A percentile compares a stretch with the other conserved stretches of the same genome.
phyloP scores from a whole-genome alignment of 2,329 filamentous ascomycete species.

The Incumbomyces lentus region DNA sequence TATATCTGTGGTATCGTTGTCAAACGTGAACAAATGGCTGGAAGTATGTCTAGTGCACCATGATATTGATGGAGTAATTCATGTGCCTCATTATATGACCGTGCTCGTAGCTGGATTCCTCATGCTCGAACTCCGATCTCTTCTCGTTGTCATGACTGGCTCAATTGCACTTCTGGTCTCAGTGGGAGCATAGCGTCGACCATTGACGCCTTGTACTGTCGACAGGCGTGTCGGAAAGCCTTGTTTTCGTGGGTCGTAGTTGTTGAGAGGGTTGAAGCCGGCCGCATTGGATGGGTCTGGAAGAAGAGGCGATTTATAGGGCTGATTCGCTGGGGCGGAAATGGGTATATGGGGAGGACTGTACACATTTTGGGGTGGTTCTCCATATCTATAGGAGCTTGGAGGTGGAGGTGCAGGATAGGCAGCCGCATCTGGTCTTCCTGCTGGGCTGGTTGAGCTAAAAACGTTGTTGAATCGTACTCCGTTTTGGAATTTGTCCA shows the following conservation, averaged over 20 bases:
- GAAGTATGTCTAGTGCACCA: too few species aligned
- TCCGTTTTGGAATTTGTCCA: background rate
- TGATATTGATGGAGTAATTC: too few species aligned
- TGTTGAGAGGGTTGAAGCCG: background rate
- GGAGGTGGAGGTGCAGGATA: background rate
- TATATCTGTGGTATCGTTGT: too few species aligned
- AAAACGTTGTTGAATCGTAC: background rate
- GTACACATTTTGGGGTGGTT: background rate
- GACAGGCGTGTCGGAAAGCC: slow-evolving; percentile 10
- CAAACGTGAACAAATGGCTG: too few species aligned
- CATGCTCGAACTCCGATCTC: background rate
- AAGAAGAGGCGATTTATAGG: background rate
- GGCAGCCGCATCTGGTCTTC: background rate
- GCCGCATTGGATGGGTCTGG: background rate
- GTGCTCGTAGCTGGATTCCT: slow-evolving; percentile 1
- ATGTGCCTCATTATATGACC: background rate
- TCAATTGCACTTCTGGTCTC: slow-evolving; percentile 16
- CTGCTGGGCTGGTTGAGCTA: background rate
- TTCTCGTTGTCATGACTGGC: background rate
- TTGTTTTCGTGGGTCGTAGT: slow-evolving; percentile 6
- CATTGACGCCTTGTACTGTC: slow-evolving; percentile 18
- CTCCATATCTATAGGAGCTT: slow-evolving; percentile 5
- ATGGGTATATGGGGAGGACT: background rate
- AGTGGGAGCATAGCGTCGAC: slow-evolving; percentile 17
- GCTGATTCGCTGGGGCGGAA: background rate